Percentiles rank a stretch among this genome's conserved stretches.
Conservation (phyloP, 2,329 filamentous ascomycete genomes). For the Trichoderma afroharzianum region DNA sequence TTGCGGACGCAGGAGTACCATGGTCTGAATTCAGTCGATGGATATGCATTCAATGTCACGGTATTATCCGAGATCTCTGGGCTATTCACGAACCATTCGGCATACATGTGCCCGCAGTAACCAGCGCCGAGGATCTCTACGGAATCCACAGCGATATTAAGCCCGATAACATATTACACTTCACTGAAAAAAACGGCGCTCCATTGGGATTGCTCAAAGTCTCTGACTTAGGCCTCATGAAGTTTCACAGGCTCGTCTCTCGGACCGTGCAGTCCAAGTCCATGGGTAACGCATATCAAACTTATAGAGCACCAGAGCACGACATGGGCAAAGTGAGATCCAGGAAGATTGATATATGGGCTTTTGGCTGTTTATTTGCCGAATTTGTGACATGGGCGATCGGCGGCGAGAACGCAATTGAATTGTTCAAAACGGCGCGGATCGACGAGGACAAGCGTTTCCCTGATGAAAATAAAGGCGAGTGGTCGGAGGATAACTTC, state of each 20-base stretch:
- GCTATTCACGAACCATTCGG: not conserved
- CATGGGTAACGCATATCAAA: not conserved
- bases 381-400: not conserved
- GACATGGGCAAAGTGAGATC: not conserved
- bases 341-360: not conserved
- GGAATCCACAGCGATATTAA: not conserved
- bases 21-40: not conserved
- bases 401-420: not conserved
- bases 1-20: not conserved
- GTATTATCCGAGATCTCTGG: not conserved
- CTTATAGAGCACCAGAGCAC: not conserved
- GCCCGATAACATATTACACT: not conserved
- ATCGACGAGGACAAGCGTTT: not conserved
- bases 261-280: not conserved
- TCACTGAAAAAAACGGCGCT: not conserved
- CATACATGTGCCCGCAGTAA: not conserved
- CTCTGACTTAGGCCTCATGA: not conserved
- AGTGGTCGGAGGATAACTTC: not conserved
- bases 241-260: not conserved
- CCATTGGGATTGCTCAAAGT: not conserved
- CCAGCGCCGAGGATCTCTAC: not conserved
- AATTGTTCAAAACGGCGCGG: not conserved
- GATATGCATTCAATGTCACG: not conserved
- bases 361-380: not conserved
- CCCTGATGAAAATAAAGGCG: not conserved